A percentile compares a stretch with the other conserved stretches of the same genome.
Conservation (phyloP, 208 protist species). For the Crithidia thermophila region DNA sequence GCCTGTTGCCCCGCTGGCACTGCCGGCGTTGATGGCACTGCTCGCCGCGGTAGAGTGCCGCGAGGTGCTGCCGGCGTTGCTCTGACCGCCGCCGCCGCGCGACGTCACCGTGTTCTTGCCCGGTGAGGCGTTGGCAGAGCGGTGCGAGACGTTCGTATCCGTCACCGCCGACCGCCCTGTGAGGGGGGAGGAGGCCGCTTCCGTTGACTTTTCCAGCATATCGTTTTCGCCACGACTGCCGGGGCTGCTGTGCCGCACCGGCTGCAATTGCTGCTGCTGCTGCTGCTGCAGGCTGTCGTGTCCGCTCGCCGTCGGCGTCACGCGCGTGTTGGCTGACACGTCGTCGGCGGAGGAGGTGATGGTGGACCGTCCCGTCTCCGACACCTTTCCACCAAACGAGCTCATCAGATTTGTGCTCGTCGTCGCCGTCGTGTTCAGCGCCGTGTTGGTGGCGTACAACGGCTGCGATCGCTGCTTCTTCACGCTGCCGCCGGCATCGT, state of each 20-base stretch:
- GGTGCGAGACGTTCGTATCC: conserved; percentile 3
- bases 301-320: too few relatives aligned
- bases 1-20: neutral
- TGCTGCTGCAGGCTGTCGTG: too few relatives aligned
- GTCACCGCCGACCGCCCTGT: conserved; percentile 8
- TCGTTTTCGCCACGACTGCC: too few relatives aligned
- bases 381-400: too few relatives aligned
- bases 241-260: too few relatives aligned
- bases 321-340: too few relatives aligned
- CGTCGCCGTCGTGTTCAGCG: too few relatives aligned
- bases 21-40: neutral
- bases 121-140: neutral
- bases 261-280: too few relatives aligned
- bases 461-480: neutral
- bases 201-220: too few relatives aligned
- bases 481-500: neutral
- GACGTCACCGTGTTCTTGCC: neutral
- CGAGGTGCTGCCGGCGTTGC: conserved; percentile 5
- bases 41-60: neutral
- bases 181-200: neutral
- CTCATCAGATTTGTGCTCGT: too few relatives aligned
- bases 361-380: too few relatives aligned
- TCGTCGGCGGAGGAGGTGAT: too few relatives aligned
- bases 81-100: conserved; percentile 3
- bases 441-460: neutral